Evolutionary conservation across 179 eudicot species (phyloP).

Genomic region (Gypsophila paniculata): DNA sequence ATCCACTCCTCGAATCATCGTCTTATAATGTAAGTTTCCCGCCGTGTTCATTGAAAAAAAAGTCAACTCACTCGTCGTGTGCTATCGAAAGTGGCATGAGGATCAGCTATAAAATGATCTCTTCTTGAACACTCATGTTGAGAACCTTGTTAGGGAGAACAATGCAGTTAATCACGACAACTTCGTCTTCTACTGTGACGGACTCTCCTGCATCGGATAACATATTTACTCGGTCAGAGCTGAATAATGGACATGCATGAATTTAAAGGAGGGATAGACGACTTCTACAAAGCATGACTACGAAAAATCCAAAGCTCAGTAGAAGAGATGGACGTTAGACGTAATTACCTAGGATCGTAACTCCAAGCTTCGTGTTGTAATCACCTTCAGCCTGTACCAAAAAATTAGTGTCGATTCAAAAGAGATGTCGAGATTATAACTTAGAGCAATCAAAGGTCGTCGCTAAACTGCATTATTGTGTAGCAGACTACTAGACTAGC

Average conservation of each 20-base stretch:
- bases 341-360: constrained; percentile 38
- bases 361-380: constrained; percentile 43
- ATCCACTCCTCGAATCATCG: too few relatives aligned
- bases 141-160: constrained; percentile 43
- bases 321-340: background rate
- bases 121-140: constrained; percentile 40
- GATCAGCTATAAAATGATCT: constrained; percentile 35
- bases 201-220: constrained; percentile 33
- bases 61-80: background rate
- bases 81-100: background rate
- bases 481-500: too few relatives aligned
- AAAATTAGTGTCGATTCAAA: constrained; percentile 1
- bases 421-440: background rate
- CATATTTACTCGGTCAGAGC: constrained; percentile 3
- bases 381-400: constrained; percentile 39
- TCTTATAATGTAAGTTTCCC: too few relatives aligned
- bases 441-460: background rate
- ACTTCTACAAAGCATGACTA: background rate
- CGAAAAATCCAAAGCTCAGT: background rate
- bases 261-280: too few relatives aligned
- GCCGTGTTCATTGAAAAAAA: background rate
- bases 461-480: too few relatives aligned
- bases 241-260: background rate
- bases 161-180: constrained; percentile 44
- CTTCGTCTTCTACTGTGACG: constrained; percentile 46